These are phyloP conservation scores for Salix brachista DNA, from an alignment of 345 rosid genomes.

Conservation along the genomic window DNA sequence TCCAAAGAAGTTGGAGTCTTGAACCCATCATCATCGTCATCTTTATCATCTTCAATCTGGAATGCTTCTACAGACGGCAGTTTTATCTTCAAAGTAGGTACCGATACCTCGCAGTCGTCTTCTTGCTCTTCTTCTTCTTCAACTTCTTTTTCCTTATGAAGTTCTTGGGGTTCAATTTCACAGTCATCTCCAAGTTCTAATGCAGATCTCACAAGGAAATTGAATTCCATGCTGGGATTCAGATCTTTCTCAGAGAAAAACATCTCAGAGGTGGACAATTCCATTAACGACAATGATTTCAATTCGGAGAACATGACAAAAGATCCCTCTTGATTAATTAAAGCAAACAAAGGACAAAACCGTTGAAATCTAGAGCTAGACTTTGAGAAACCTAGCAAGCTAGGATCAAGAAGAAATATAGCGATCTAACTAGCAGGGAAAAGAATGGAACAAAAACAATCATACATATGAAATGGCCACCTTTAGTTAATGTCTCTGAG, in stretches of 20 bases:
- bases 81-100: slow-evolving; percentile 33
- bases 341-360: not conserved
- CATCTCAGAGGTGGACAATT: slow-evolving; percentile 38
- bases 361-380: not conserved
- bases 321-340: not conserved
- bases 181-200: slow-evolving; percentile 29
- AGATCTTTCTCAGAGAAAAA: slow-evolving; percentile 43
- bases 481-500: slow-evolving; percentile 8
- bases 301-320: slow-evolving; percentile 26
- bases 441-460: not conserved
- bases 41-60: slow-evolving; percentile 22
- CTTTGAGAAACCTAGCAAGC: not conserved
- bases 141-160: slow-evolving; percentile 2
- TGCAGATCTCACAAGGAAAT: slow-evolving; percentile 32
- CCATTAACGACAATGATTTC: slow-evolving; percentile 20
- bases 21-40: slow-evolving; percentile 31
- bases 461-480: not conserved
- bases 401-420: not conserved
- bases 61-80: slow-evolving; percentile 29
- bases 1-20: slow-evolving; percentile 62
- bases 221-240: slow-evolving; percentile 35
- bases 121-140: slow-evolving; percentile 17
- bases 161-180: slow-evolving; percentile 22
- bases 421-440: not conserved
- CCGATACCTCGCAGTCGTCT: slow-evolving; percentile 21